These are phyloP conservation scores for Solanum appendiculatum DNA, from an alignment of 257 asterid genomes.

Conservation along the genomic window DNA sequence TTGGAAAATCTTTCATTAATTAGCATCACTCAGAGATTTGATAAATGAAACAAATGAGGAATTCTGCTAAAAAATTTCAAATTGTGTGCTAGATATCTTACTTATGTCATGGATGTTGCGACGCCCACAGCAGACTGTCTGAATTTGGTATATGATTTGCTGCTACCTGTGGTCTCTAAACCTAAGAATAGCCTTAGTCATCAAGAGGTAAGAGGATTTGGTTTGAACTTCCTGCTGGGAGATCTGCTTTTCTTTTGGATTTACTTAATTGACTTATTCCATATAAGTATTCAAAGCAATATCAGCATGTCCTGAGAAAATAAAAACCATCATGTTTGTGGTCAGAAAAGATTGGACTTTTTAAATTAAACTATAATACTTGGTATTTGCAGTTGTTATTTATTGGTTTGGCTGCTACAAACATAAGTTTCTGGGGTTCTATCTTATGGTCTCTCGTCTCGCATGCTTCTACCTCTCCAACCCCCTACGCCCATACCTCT, in stretches of 20 bases:
- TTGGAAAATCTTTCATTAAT: neutral
- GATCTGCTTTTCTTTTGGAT: neutral
- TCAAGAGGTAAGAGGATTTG: slow-evolving; percentile 67
- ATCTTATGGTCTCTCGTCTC: neutral
- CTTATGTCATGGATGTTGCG: slow-evolving; percentile 94
- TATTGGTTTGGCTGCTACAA: neutral
- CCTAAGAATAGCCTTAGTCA: slow-evolving; percentile 60
- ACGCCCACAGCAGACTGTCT: slow-evolving; percentile 95
- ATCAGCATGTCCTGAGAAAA: neutral
- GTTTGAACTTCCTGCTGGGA: neutral
- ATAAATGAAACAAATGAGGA: neutral
- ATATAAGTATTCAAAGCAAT: neutral
- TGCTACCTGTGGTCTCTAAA: slow-evolving; percentile 64
- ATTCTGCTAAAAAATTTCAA: neutral
- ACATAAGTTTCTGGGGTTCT: neutral
- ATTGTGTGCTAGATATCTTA: slow-evolving; percentile 54
- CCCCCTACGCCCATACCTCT: neutral
- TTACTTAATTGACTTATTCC: neutral
- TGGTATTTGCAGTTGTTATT: neutral
- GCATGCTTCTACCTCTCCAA: neutral
- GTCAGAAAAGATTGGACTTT: neutral
- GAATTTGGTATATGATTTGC: slow-evolving; percentile 62
- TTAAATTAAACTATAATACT: neutral
- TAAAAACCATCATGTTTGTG: neutral
- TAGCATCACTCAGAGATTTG: neutral